Evolutionary conservation across 768 basidiomycete genomes (phyloP).

Genomic region (Macrolepiota fuliginosa): DNA sequence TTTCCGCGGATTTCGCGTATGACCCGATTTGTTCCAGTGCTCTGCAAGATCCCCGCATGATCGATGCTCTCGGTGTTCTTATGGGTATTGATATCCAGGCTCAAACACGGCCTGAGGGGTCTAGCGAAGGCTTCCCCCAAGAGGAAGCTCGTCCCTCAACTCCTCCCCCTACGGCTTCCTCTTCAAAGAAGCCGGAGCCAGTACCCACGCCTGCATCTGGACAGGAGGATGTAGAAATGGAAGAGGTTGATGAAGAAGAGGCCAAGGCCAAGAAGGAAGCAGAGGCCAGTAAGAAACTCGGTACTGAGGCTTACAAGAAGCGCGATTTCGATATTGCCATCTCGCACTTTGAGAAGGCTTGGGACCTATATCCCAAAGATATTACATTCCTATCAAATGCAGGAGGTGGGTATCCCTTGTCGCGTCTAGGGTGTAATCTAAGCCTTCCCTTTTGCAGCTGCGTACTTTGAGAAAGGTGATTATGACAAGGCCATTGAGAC

Average conservation of each 20-base stretch:
- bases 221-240: constrained; percentile 65
- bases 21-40: constrained; percentile 32
- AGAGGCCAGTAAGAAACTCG: constrained; percentile 74
- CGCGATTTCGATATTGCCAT: constrained; percentile 79
- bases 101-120: constrained; percentile 80
- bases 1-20: neutral
- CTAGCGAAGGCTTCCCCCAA: constrained; percentile 54
- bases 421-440: neutral
- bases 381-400: constrained; percentile 92
- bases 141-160: constrained; percentile 26
- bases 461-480: constrained; percentile 90
- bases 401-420: constrained; percentile 48
- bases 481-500: constrained; percentile 89
- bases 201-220: constrained; percentile 31
- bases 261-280: constrained; percentile 75
- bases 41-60: constrained; percentile 86
- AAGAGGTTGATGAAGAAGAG: constrained; percentile 67
- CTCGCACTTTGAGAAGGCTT: constrained; percentile 78
- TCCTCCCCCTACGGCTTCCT: constrained; percentile 43
- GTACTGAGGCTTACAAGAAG: constrained; percentile 82
- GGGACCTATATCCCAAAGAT: constrained; percentile 93
- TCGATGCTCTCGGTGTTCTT: constrained; percentile 86
- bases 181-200: constrained; percentile 37
- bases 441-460: constrained; percentile 49
- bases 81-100: constrained; percentile 94